Base-by-base conservation (phyloP, 2,329 filamentous ascomycete genomes). In the Fusarium sp. region DNA sequence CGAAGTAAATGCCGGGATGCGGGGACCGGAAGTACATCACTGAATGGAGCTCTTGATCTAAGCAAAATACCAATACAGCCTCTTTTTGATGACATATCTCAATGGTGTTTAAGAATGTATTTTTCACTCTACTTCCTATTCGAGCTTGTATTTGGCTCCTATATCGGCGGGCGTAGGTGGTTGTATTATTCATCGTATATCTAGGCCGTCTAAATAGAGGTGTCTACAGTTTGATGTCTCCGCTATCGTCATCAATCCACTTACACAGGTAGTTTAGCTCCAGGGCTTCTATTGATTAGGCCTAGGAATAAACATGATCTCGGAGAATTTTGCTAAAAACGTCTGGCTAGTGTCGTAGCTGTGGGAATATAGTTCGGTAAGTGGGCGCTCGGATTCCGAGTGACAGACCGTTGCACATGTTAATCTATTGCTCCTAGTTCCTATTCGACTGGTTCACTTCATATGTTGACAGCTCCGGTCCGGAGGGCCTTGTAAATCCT, bases 381-480 rank as follows among this genome's bases (percentile, higher is more conserved):
- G 55, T 69, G 51, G 41, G 25, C 25, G 22, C 27, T 12, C 54
- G 46, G 18, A 3, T 24, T 47, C 24, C 44, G 27, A n/a, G 25
- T 40, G 29, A 44, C 32, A 11, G n/a, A 40, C 20, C 14, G 46
- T 27, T 24, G 9, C 14, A 37, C 32, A 52, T 22, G 48, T 16
- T 40, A 46, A 41, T 14, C 13, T 79, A 11, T 55, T 69, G 22
- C 61, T 82, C 3, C 11, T 79, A 80, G 77, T 29, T 74, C 78
- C 9, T 73, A 77, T 45, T 69, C 57, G 2, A 81, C 79, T 6
- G 82, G 81, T 7, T 60, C 80, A 2, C 73, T 84, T 3, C 83
- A 74, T 76, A 4, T 83, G 80, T 0, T 84, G 83, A 53, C 68
- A 74, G 16, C 73, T 75, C 34, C 34, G 34, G 10, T 6, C 4